Conservation (phyloP, 2,329 filamentous ascomycete genomes). For the Fusarium aywerte region DNA sequence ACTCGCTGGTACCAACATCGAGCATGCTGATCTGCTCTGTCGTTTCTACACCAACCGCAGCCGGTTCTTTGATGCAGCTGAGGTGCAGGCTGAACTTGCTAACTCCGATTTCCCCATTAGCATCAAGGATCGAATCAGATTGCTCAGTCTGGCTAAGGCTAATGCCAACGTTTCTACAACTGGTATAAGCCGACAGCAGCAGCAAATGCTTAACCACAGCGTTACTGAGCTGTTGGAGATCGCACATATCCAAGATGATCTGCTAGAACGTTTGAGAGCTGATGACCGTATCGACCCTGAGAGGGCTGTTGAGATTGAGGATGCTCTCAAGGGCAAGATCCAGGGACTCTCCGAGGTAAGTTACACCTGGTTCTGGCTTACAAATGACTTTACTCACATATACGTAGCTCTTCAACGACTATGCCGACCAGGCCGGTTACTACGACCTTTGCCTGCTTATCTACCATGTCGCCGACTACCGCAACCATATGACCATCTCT, state of each 20-base stretch:
- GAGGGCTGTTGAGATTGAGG: slow-evolving; percentile 71
- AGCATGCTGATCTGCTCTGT: slow-evolving; percentile 91
- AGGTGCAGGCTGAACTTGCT: slow-evolving; percentile 85
- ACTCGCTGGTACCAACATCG: slow-evolving; percentile 75
- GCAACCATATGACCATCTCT: slow-evolving; percentile 84
- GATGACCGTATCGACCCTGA: slow-evolving; percentile 76
- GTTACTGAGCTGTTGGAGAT: slow-evolving; percentile 89
- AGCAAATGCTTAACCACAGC: slow-evolving; percentile 86
- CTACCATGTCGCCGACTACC: slow-evolving; percentile 90
- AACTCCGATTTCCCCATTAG: slow-evolving; percentile 81
- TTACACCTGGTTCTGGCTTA: slow-evolving; percentile 26
- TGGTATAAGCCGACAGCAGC: slow-evolving; percentile 80
- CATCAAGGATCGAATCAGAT: slow-evolving; percentile 87
- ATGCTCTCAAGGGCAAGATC: slow-evolving; percentile 80
- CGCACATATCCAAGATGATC: slow-evolving; percentile 93
- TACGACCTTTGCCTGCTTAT: slow-evolving; percentile 94
- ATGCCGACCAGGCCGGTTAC: slow-evolving; percentile 90
- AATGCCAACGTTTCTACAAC: slow-evolving; percentile 87
- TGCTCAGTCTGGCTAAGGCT: slow-evolving; percentile 89
- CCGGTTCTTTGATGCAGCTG: slow-evolving; percentile 86
- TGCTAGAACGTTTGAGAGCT: slow-evolving; percentile 79
- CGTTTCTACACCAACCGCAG: slow-evolving; percentile 88
- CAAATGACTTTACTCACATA: slow-evolving; percentile 32
- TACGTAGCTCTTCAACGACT: slow-evolving; percentile 86
- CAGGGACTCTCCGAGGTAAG: slow-evolving; percentile 79